phyloP scores from a whole-genome alignment of 2,329 filamentous ascomycete genomes.

The Ophiostoma piceae region DNA sequence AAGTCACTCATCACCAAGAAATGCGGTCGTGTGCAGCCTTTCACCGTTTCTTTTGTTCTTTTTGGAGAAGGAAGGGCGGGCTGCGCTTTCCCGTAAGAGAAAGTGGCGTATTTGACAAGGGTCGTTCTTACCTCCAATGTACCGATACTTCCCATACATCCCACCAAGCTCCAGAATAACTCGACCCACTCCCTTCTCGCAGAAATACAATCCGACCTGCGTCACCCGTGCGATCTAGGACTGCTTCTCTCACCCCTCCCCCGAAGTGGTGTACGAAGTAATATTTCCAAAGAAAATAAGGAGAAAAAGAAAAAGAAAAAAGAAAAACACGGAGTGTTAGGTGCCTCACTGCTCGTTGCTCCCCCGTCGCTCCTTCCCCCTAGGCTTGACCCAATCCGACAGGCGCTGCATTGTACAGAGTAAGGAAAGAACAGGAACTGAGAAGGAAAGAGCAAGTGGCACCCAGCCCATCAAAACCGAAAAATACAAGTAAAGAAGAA shows the following conservation, averaged over 20 bases:
- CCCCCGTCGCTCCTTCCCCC: constrained; percentile 23
- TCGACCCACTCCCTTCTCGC: constrained; percentile 15
- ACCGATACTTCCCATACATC: constrained; percentile 17
- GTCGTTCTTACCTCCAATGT: constrained; percentile 16
- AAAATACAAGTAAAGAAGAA: constrained; percentile 14
- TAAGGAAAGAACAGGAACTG: constrained; percentile 16
- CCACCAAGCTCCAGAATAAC: constrained; percentile 12
- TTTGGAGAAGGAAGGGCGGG: background rate
- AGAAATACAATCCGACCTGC: constrained; percentile 20
- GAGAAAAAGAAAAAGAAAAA: background rate
- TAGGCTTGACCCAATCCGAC: constrained; percentile 20
- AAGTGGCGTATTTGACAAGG: constrained; percentile 1
- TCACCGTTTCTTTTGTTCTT: constrained; percentile 18
- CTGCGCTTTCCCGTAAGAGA: background rate
- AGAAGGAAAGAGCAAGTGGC: constrained; percentile 17
- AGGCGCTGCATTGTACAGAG: constrained; percentile 14
- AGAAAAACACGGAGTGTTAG: constrained; percentile 2
- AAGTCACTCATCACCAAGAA: background rate
- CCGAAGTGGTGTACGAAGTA: constrained; percentile 4
- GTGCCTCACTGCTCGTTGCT: constrained; percentile 16
- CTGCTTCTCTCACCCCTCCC: constrained; percentile 16
- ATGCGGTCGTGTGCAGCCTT: constrained; percentile 6
- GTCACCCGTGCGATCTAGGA: constrained; percentile 18
- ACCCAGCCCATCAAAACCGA: constrained; percentile 13
- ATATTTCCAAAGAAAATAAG: background rate